Base-by-base conservation (phyloP, 2,329 filamentous ascomycete genomes). In the Calonectria pteridis region DNA sequence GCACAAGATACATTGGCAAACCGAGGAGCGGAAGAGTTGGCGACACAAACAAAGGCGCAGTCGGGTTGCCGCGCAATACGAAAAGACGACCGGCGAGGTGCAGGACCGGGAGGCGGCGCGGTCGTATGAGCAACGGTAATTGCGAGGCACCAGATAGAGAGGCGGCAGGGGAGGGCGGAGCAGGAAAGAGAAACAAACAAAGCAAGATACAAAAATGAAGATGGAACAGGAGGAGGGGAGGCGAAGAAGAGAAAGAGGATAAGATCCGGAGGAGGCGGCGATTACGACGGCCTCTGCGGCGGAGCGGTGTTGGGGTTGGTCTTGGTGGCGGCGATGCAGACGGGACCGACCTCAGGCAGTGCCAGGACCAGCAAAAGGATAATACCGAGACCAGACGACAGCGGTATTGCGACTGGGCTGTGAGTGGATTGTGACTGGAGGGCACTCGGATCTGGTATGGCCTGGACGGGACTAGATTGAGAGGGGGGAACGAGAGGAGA, bases 271-370 rank as follows among this genome's bases (percentile, higher is more conserved):
- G 73, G 77, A 79, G 76, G 78, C 77, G 78, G 78, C 74, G 78
- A 78, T 80, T 79, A 80, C 78, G 79, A 80, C 78, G 73, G 77
- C 75, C 77, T 75, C 73, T 74, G 79, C 79, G 79, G 79, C 78
- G 79, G 74, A 79, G 79, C 77, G 75, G 77, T 78, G 77, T 73
- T 76, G 69, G 63, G 43, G 62, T 79, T 78, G 78, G 76, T 74
- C 74, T 74, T 62, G 70, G 73, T 73, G 75, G 76, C 66, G 72
- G 75, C 73, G 73, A 76, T 69, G 69, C 72, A 73, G 73, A 68
- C 64, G 58, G 66, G 69, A 53, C 67, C 55, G 66, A 49, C 37
- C 46, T 58, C 23, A 62, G 65, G 55, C 62, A 69, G 46, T 66
- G 65, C 58, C 50, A 70, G 37, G 18, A 37, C 55, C 55, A 55